A percentile compares a stretch with the other conserved stretches of the same genome.
phyloP scores from a whole-genome alignment of 345 rosid genomes.

The Capsella bursapastoris region DNA sequence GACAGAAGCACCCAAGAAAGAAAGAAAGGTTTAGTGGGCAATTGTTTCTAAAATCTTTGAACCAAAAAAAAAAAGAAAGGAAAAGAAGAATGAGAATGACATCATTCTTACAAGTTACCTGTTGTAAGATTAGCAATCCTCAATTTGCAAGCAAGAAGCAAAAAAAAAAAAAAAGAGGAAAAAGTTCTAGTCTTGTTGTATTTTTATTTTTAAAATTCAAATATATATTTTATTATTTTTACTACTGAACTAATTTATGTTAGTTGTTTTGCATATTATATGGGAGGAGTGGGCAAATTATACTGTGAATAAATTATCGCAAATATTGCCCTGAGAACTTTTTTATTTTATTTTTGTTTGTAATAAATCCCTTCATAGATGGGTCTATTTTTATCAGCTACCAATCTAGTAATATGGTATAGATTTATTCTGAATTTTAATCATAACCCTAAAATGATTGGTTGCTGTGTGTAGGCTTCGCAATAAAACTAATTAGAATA shows the following conservation, averaged over 20 bases:
- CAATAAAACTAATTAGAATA: not conserved
- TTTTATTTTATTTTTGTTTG: too few relatives aligned
- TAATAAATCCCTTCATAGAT: not conserved
- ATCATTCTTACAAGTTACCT: slow-evolving; percentile 44
- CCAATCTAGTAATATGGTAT: not conserved
- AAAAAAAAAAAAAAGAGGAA: slow-evolving; percentile 12
- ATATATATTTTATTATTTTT: slow-evolving; percentile 21
- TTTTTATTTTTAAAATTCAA: slow-evolving; percentile 23
- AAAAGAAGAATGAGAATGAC: slow-evolving; percentile 36
- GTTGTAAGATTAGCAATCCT: slow-evolving; percentile 40
- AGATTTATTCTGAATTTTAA: not conserved
- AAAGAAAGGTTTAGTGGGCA: slow-evolving; percentile 38
- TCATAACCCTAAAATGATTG: slow-evolving; percentile 23
- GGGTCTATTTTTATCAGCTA: not conserved
- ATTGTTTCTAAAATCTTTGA: slow-evolving; percentile 44
- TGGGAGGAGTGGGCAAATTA: not conserved
- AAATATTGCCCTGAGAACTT: not conserved
- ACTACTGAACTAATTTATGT: slow-evolving; percentile 2
- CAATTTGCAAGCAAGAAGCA: slow-evolving; percentile 38
- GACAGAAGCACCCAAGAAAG: slow-evolving; percentile 40
- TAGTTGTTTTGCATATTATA: not conserved
- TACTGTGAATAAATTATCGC: not conserved
- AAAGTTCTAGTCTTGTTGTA: slow-evolving; percentile 33
- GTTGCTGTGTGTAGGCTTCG: slow-evolving; percentile 26
- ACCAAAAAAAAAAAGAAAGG: slow-evolving; percentile 1